Evolutionary conservation across 176 grass and related monocot species (phyloP), one percentile per base, ranked within the genome.

Genomic region (Saccharum spontaneum): DNA sequence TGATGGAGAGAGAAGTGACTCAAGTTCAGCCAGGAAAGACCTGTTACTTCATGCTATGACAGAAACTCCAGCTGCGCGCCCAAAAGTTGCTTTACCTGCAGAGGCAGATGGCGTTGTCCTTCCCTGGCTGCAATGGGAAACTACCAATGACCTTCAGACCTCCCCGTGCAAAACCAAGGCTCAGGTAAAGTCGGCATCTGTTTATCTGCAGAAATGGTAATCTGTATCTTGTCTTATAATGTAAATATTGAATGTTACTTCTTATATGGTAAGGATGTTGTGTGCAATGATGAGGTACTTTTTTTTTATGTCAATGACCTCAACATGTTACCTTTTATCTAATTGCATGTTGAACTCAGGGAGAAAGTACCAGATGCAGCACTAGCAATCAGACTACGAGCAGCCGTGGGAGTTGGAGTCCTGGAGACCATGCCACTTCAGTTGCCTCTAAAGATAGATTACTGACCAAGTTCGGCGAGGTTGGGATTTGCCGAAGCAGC

Each of bases 51-150:
- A 38, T 72, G 55, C 71, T 71, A 60, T 60, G 67, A 39, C 55
- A 18, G 94, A 92, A 92, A 91, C 89, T 74, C 79, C 79, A 78
- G 55, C 86, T 73, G 73, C 39, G 39, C 69, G 71, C 49, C 76
- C 77, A 33, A 86, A 87, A 89, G 75, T 84, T 84, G 17, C 60
- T 71, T 83, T 81, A 41, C 82, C 90, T 78, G 78, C 49, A 34
- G 87, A 89, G 50, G 71, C 88, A 76, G 97, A 99, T 36, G 96
- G 96, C 10, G 90, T 99, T 81, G 87, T 94, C 54, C 93, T 99
- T 86, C 97, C 97, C 22, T 99, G 97, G 97, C 73, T 99, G 86
- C 90, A 96, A 76, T 99, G 97, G 97, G 97, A 99, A 91, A 96
- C 97, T 55, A 87, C 81, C 79, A 88, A 73, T 2, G 85, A 88